Evolutionary conservation across 208 protist genomes (phyloP), one percentile per base, ranked within the genome.

Genomic region (Crithidia mellificae): DNA sequence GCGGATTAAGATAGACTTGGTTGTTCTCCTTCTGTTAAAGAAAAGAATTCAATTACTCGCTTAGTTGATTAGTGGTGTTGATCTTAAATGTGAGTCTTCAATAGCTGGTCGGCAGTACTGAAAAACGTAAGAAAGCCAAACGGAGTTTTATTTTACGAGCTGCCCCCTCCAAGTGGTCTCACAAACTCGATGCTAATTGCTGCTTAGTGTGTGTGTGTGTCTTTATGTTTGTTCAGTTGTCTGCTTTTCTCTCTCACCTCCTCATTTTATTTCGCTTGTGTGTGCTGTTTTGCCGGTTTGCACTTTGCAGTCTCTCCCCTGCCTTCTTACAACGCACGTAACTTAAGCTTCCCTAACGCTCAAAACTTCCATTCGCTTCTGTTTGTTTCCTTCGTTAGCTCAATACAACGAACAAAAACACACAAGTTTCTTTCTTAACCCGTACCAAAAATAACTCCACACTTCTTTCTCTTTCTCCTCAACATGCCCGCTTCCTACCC

Each of bases 401-500:
- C 6, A 12, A 6, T 41, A 41, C 9, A 15, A 12, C 6, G 36
- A 41, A 41, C 36, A 6, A 15, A 41, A 12, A 41, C 36, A 41
- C 36, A 41, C 36, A n/a, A n/a, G n/a, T n/a, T n/a, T n/a, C n/a
- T n/a, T n/a, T 11, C 54, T 50, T 11, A 14, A 24, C 43, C n/a
- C 52, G 11, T 12, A 54, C 51, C 19, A 47, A 58, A 65, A 43
- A 8, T 0, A 59, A 56, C 30, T 25, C 19, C 41, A 4, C 44
- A 39, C 25, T 72, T 47, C 12, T 29, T 25, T 34, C 6, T 34
- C 29, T 55, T 7, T 34, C 36, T 24, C 11, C 6, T 19, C 22
- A 49, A 54, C 30, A 71, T 71, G 63, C 74, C 79, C 49, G 51
- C 64, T 6, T 85, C 77, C 12, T 83, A 83, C 63, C 73, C 74